A percentile compares a stretch with the other conserved stretches of the same genome.
These are phyloP conservation scores for Astrothelium macrocarpum DNA, from an alignment of 495 filamentous ascomycete species.

Conservation along the genomic window DNA sequence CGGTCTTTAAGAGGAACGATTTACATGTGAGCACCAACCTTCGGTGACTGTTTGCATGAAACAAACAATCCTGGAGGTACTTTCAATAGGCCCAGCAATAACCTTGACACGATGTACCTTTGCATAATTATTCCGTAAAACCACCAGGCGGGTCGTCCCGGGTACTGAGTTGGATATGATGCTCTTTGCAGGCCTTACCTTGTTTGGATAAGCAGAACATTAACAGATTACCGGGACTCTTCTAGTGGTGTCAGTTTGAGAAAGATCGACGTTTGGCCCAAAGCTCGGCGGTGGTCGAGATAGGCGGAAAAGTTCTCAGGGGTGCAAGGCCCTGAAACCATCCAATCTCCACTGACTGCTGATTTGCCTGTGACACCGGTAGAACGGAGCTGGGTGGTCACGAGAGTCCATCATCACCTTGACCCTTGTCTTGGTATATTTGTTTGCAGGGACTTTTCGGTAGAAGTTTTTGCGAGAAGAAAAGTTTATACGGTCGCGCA, in stretches of 20 bases:
- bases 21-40: background rate
- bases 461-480: background rate
- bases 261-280: background rate
- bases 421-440: background rate
- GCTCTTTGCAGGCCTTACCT: background rate
- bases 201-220: background rate
- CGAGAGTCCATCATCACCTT: background rate
- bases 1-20: background rate
- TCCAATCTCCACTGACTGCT: background rate
- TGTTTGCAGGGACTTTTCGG: background rate
- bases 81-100: background rate
- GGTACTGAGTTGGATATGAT: background rate
- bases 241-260: background rate
- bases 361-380: background rate
- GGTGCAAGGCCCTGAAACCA: background rate
- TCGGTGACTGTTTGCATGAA: background rate
- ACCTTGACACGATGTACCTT: background rate
- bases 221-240: background rate
- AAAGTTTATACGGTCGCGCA: background rate
- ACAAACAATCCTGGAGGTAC: background rate
- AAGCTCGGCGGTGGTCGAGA: background rate
- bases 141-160: background rate
- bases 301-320: conserved; percentile 1
- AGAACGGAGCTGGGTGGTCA: background rate
- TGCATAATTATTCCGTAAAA: conserved; percentile 4